Evolutionary conservation across 768 basidiomycete genomes (phyloP).

Genomic region (Plicaturopsis crispa): DNA sequence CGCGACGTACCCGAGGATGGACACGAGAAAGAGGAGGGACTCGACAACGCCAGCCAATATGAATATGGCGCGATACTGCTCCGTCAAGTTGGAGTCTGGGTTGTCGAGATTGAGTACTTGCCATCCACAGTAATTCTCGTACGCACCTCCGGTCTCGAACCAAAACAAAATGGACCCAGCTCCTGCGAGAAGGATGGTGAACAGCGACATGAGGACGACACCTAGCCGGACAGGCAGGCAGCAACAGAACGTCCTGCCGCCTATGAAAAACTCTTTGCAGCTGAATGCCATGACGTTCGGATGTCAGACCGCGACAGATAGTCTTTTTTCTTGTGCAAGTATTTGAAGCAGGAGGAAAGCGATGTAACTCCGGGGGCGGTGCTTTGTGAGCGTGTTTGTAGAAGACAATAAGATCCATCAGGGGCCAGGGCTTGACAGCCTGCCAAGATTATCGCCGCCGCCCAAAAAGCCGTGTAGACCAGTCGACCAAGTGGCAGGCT

Average conservation of each 20-base stretch:
- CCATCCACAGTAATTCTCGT: conserved; percentile 1
- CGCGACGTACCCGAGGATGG: conserved; percentile 43
- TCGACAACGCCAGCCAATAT: conserved; percentile 45
- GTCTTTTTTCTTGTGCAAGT: background rate
- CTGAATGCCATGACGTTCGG: conserved; percentile 30
- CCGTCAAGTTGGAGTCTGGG: conserved; percentile 23
- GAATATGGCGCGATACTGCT: conserved; percentile 31
- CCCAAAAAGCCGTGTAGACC: no score
- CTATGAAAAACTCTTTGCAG: conserved; percentile 37
- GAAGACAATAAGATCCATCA: no score
- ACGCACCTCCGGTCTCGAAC: conserved; percentile 57
- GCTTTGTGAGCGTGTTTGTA: no score
- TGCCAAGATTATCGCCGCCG: no score
- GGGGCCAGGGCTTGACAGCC: no score
- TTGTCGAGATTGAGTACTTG: conserved; percentile 19
- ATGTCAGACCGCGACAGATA: background rate
- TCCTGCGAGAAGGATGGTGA: conserved; percentile 49
- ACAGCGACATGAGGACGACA: conserved; percentile 44
- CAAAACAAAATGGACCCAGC: conserved; percentile 46
- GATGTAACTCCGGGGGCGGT: no score
- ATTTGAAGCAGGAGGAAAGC: no score
- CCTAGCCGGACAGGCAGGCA: conserved; percentile 59
- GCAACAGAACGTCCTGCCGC: conserved; percentile 50
- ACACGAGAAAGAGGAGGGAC: conserved; percentile 43
- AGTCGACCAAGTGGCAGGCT: no score